phyloP scores from a whole-genome alignment of 768 basidiomycete genomes.

The Lepiota subincarnata region DNA sequence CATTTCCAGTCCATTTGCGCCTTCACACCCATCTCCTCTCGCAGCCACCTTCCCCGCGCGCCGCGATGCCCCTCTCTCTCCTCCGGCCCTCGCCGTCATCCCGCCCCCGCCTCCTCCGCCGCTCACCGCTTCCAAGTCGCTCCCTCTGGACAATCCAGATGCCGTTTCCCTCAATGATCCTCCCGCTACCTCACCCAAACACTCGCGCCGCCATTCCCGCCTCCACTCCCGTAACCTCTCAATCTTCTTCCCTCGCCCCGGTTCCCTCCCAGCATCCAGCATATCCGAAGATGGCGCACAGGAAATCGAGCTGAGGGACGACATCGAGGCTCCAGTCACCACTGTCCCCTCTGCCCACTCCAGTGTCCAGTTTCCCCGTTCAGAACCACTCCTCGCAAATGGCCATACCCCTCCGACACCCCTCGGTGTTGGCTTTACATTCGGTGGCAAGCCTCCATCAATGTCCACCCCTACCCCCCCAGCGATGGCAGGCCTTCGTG shows the following conservation, averaged over 20 bases:
- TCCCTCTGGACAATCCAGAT: slow-evolving; percentile 13
- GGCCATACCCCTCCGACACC: slow-evolving; percentile 29
- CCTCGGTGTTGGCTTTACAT: slow-evolving; percentile 57
- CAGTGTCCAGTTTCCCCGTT: slow-evolving; percentile 37
- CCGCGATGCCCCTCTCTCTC: slow-evolving; percentile 17
- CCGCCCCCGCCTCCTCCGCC: slow-evolving; percentile 13
- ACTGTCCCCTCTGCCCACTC: slow-evolving; percentile 41
- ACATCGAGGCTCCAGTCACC: slow-evolving; percentile 45
- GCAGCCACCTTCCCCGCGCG: slow-evolving; percentile 25
- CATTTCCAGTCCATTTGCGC: slow-evolving; percentile 47
- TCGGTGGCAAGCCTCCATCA: slow-evolving; percentile 52
- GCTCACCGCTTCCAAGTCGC: slow-evolving; percentile 22
- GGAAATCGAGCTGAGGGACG: slow-evolving; percentile 40
- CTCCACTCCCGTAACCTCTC: slow-evolving; percentile 91
- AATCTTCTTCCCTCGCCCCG: slow-evolving; percentile 85
- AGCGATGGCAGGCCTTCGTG: slow-evolving; percentile 20
- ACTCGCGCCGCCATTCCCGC: slow-evolving; percentile 53
- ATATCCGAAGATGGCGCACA: slow-evolving; percentile 68
- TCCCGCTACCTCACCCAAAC: slow-evolving; percentile 21
- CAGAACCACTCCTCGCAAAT: slow-evolving; percentile 18
- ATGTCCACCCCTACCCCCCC: slow-evolving; percentile 24
- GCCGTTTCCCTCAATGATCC: slow-evolving; percentile 12
- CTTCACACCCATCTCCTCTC: slow-evolving; percentile 48
- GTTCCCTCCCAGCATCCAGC: slow-evolving; percentile 49
- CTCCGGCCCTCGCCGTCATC: slow-evolving; percentile 16